These are phyloP conservation scores for Kurtzmaniella quercitrusa DNA, from an alignment of 1,139 yeast species.

Conservation along the genomic window DNA sequence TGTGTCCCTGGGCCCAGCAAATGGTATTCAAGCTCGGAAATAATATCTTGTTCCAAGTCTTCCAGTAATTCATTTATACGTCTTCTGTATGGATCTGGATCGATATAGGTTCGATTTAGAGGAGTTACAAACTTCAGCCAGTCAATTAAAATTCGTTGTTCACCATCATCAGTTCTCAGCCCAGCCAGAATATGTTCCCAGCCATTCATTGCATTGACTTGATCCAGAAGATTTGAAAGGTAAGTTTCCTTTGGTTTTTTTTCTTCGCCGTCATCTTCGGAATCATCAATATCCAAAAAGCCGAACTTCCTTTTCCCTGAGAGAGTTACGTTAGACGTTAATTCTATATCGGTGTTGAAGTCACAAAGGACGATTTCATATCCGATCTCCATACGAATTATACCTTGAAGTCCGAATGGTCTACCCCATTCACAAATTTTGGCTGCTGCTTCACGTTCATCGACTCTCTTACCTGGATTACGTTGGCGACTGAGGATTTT, in stretches of 20 bases:
- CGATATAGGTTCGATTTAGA: slow-evolving; percentile 40
- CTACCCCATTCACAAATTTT: slow-evolving; percentile 50
- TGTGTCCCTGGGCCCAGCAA: slow-evolving; percentile 22
- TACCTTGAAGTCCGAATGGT: slow-evolving; percentile 47
- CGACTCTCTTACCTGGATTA: slow-evolving; percentile 20
- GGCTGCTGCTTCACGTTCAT: slow-evolving; percentile 42
- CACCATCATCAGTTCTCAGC: slow-evolving; percentile 38
- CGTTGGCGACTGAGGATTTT: slow-evolving; percentile 28
- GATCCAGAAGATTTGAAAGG: slow-evolving; percentile 17
- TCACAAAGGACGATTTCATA: slow-evolving; percentile 55
- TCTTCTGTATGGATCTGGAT: slow-evolving; percentile 44
- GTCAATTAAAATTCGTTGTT: slow-evolving; percentile 43
- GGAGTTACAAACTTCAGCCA: slow-evolving; percentile 48
- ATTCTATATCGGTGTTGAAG: slow-evolving; percentile 31
- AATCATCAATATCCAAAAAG: slow-evolving; percentile 21
- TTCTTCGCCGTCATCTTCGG: slow-evolving; percentile 11
- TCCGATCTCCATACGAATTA: slow-evolving; percentile 51
- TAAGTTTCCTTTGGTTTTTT: slow-evolving; percentile 5
- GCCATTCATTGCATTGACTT: slow-evolving; percentile 21
- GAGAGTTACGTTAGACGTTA: slow-evolving; percentile 41
- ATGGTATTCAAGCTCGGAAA: slow-evolving; percentile 25
- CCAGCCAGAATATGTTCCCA: slow-evolving; percentile 45
- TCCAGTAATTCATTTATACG: slow-evolving; percentile 35
- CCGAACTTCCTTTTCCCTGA: slow-evolving; percentile 30
- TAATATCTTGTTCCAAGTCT: slow-evolving; percentile 27